Evolutionary conservation across 1,284 basidiomycete species (phyloP), one percentile per base, ranked within the genome.

Genomic region (Bondarzewia mesenterica): DNA sequence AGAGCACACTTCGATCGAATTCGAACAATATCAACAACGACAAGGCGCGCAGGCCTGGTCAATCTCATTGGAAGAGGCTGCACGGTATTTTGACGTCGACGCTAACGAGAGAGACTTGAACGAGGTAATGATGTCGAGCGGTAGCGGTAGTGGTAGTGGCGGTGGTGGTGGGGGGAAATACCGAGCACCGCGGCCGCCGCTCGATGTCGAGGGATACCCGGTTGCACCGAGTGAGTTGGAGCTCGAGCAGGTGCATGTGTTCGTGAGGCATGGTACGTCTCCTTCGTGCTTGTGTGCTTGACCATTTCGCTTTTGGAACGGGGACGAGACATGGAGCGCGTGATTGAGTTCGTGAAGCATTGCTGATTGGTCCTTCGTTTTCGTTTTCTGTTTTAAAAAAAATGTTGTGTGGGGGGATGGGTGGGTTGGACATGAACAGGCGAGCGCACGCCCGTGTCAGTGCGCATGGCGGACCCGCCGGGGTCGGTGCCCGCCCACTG

Each of bases 221-320:
- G 60, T 70, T 35, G 74, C 80, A 0, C 85, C 84, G 6, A 50
- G 63, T 1, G 73, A 68, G 23, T 68, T 89, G 12, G 55, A 71
- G 54, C 67, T 89, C 29, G 72, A 83, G 61, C 85, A 89, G 60
- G 82, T 88, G 5, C 82, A 88, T 59, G 63, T 88, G 27, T 88
- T 79, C 57, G 75, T 86, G 7, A 71, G 86, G 36, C 86, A 89
- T 63, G 85, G 85, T 86, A 51, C 50, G 81, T 63, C n/a, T 18
- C 27, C 29, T 15, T 27, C 29, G 25, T 23, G 37, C 7, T 20
- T 47, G 10, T 10, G 29, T 32, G 12, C 12, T 4, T 32, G 10
- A 12, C n/a, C 15, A 2, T 32, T 32, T 32, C 4, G 4, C 15
- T 7, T 32, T 32, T 32, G 29, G 4, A 2, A n/a, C 12, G 29